These are phyloP conservation scores for Platismatia glauca DNA, from an alignment of 495 filamentous ascomycete genomes.

Conservation along the genomic window DNA sequence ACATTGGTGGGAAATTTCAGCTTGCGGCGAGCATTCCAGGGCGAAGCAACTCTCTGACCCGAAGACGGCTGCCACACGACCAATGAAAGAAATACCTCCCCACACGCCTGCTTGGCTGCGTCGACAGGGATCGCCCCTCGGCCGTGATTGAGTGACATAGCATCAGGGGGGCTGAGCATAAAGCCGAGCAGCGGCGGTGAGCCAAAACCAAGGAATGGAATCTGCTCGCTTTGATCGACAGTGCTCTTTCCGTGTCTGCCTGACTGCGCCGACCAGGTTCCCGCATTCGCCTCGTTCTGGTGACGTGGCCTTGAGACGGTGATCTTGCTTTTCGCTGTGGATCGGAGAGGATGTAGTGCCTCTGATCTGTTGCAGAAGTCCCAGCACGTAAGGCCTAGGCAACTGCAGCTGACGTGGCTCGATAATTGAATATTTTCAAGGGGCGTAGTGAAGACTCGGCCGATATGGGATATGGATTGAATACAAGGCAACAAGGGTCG, in stretches of 20 bases:
- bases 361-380: not conserved
- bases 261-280: not conserved
- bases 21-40: not conserved
- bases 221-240: conserved; percentile 2
- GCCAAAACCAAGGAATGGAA: not conserved
- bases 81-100: not conserved
- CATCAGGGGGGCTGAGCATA: not conserved
- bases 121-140: not conserved
- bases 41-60: conserved; percentile 1
- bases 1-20: not conserved
- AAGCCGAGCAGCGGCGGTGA: not conserved
- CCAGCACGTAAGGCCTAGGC: not conserved
- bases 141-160: not conserved
- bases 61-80: not conserved
- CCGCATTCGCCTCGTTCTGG: not conserved
- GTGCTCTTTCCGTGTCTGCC: not conserved
- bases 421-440: not conserved
- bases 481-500: not conserved
- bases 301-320: not conserved
- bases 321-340: conserved; percentile 1
- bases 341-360: not conserved
- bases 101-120: not conserved
- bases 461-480: not conserved
- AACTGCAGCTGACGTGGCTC: not conserved
- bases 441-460: not conserved